Percentiles rank a stretch among this genome's conserved stretches.
Conservation (phyloP, 257 asterid genomes). For the Lantana camara region DNA sequence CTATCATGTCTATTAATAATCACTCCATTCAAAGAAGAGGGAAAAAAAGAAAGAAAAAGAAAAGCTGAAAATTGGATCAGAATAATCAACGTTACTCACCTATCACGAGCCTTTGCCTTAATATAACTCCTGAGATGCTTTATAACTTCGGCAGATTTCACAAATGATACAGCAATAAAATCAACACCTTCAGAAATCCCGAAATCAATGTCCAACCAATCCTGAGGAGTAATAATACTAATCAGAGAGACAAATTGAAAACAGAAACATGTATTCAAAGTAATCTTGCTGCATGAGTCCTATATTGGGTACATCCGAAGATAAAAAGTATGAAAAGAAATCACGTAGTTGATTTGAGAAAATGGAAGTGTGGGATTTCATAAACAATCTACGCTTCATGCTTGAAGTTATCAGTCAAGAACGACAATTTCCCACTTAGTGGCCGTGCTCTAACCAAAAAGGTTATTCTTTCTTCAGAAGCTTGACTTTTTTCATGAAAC, state of each 20-base stretch:
- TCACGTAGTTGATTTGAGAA: too few species aligned
- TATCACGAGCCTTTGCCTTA: conserved; percentile 75
- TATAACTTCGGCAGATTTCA: conserved; percentile 86
- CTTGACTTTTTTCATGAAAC: too few species aligned
- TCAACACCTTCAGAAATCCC: conserved; percentile 92
- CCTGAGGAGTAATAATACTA: conserved; percentile 46
- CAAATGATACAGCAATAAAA: conserved; percentile 88
- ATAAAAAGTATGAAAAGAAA: not conserved
- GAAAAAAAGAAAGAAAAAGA: too few species aligned
- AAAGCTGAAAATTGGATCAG: not conserved
- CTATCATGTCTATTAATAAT: not conserved
- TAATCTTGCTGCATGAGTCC: conserved; percentile 1
- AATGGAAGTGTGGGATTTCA: too few species aligned
- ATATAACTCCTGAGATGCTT: conserved; percentile 86
- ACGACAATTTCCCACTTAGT: too few species aligned
- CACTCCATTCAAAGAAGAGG: not conserved
- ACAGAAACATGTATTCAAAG: not conserved
- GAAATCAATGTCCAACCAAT: conserved; percentile 91
- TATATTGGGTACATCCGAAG: not conserved
- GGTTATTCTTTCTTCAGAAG: too few species aligned
- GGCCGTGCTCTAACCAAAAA: too few species aligned
- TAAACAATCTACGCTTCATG: too few species aligned
- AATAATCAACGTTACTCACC: conserved; percentile 39
- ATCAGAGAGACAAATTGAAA: conserved; percentile 28
- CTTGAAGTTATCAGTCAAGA: too few species aligned